Conservation (phyloP, 164 flowering plant genomes). For the Vitis rotundifolia region DNA sequence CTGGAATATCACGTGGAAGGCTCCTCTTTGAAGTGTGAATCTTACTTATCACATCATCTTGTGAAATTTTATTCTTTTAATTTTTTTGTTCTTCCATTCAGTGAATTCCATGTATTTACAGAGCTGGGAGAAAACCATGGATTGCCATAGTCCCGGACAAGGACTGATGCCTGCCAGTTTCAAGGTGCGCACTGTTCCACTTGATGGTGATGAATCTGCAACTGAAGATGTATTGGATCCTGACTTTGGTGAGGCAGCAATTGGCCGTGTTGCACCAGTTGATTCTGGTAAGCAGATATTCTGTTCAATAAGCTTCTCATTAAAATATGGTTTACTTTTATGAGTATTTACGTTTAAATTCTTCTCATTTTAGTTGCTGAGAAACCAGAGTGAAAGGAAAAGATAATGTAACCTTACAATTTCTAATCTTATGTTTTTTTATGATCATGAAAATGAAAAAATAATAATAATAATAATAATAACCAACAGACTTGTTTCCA, state of each 20-base stretch:
- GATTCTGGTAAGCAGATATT: conserved; percentile 58
- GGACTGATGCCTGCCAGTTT: conserved; percentile 93
- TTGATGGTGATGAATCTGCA: conserved; percentile 73
- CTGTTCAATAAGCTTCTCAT: too few relatives aligned
- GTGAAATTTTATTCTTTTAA: background rate
- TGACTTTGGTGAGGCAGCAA: conserved; percentile 89
- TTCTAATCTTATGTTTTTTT: too few relatives aligned
- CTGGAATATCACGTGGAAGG: background rate
- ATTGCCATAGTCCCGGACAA: conserved; percentile 86
- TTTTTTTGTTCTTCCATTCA: background rate
- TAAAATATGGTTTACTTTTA: too few relatives aligned
- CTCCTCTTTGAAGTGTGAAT: background rate
- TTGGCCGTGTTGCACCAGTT: conserved; percentile 91
- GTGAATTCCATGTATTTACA: conserved; percentile 17
- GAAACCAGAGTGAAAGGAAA: too few relatives aligned
- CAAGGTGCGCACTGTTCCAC: conserved; percentile 77
- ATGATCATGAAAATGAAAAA: too few relatives aligned
- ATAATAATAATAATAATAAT: too few relatives aligned
- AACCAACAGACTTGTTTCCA: too few relatives aligned
- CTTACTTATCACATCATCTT: background rate
- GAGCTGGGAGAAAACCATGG: conserved; percentile 95
- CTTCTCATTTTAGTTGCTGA: too few relatives aligned
- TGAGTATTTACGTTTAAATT: too few relatives aligned
- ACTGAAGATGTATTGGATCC: conserved; percentile 81
- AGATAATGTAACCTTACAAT: too few relatives aligned